These are phyloP conservation scores for Metschnikowia proteae DNA, from an alignment of 805 yeast genomes.

Conservation along the genomic window DNA sequence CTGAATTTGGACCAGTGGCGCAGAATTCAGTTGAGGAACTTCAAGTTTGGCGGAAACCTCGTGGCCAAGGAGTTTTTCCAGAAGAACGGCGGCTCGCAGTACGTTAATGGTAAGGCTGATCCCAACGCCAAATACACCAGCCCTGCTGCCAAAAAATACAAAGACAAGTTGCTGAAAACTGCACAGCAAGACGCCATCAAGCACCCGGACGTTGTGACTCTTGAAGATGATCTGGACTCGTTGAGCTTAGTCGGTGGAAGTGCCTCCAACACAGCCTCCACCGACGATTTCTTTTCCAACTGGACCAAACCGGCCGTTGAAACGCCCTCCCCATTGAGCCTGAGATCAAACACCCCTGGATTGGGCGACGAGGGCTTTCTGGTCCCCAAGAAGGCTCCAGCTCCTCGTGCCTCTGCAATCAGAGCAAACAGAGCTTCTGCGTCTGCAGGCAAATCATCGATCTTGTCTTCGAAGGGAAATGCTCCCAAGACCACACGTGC, in stretches of 20 bases:
- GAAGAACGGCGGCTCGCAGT: slow-evolving; percentile 82
- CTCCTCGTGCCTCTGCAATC: slow-evolving; percentile 26
- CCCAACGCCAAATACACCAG: slow-evolving; percentile 78
- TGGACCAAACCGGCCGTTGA: slow-evolving; percentile 79
- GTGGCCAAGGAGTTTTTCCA: slow-evolving; percentile 76
- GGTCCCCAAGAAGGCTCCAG: slow-evolving; percentile 11
- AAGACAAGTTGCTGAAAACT: slow-evolving; percentile 70
- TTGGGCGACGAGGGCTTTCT: slow-evolving; percentile 32
- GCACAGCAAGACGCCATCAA: slow-evolving; percentile 61
- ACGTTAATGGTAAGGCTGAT: slow-evolving; percentile 50
- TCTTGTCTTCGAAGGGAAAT: slow-evolving; percentile 49
- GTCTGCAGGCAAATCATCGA: slow-evolving; percentile 27
- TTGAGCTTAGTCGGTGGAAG: slow-evolving; percentile 27
- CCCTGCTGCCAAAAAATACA: slow-evolving; percentile 73
- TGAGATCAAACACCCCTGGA: slow-evolving; percentile 43
- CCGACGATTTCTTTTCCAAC: slow-evolving; percentile 85
- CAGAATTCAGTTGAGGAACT: slow-evolving; percentile 79
- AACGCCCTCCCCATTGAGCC: slow-evolving; percentile 49
- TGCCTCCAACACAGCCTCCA: slow-evolving; percentile 41
- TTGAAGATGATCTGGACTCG: slow-evolving; percentile 82
- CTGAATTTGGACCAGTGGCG: slow-evolving; percentile 94
- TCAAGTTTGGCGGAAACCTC: slow-evolving; percentile 92
- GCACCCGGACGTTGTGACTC: slow-evolving; percentile 70
- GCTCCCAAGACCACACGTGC: slow-evolving; percentile 54
- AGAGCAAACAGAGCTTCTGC: slow-evolving; percentile 26